phyloP scores from a whole-genome alignment of 257 asterid genomes.

The Solanum sejunctum region DNA sequence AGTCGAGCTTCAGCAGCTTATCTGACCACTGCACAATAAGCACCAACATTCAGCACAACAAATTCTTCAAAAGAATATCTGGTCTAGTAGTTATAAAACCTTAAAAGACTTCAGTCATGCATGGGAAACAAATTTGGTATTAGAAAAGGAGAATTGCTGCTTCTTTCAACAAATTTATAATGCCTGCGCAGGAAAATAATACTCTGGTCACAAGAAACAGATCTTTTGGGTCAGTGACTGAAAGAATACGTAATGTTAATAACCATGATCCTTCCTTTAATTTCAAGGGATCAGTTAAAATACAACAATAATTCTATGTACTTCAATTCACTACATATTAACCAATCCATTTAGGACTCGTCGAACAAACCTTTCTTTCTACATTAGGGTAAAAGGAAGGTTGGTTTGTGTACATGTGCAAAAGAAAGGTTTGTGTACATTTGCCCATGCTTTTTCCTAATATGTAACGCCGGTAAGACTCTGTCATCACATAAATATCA shows the following conservation, averaged over 20 bases:
- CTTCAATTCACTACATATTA: neutral
- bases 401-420: neutral
- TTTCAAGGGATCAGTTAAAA: neutral
- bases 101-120: neutral
- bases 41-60: neutral
- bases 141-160: neutral
- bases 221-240: neutral
- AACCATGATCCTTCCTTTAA: neutral
- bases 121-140: neutral
- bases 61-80: neutral
- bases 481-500: neutral
- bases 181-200: neutral
- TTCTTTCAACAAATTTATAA: neutral
- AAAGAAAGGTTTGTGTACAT: too few relatives aligned
- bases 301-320: neutral
- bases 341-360: neutral
- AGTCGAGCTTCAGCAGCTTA: conserved; percentile 68
- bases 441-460: neutral
- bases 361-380: neutral
- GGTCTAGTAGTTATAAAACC: neutral
- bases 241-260: neutral
- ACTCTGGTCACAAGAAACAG: neutral
- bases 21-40: conserved; percentile 64
- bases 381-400: neutral
- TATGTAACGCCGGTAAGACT: neutral